Base-by-base conservation (phyloP, 2,329 filamentous ascomycete species). In the Cytospora schulzeri region DNA sequence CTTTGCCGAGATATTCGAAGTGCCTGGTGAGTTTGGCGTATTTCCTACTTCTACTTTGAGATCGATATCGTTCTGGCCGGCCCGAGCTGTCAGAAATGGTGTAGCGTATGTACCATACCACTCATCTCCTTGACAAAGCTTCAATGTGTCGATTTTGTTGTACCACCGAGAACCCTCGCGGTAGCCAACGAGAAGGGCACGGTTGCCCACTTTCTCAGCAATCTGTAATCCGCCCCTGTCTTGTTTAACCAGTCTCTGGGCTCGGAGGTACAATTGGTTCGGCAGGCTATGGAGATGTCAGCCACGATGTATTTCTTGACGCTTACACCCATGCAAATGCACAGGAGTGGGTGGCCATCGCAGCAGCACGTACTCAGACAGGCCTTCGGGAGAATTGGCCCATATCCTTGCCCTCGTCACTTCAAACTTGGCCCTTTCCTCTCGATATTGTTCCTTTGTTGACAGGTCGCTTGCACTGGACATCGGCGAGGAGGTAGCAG, bases 71-170 rank as follows among this genome's bases (percentile, higher is more conserved):
- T 45, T n/a, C 14, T 31, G 28, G 7, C 54, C 24, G 22, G 33
- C 28, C 22, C 7, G 24, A 17, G 62, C 62, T 19, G 45, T 60
- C 28, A 64, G 33, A 28, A 60, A 64, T 2, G 62, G 62, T 2
- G 24, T 19, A 11, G 57, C 54, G 19, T 53, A 41, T 7, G 57
- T 56, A 19, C 57, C 62, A 41, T 64, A 60, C 62, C 52, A 64
- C 19, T 50, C 48, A 31, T 19, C 17, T 2, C 62, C 62, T 14
- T 35, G 24, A 26, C 62, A 64, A 19, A 64, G 62, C 45, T 52
- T 56, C 19, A 60, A 4, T 24, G 8, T 17, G 31, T 31, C 33
- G 38, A 56, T n/a, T 22, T 52, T 60, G 31, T 38, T 60, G 11
- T 35, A 51, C 31, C 54, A 24, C 4, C 26, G 52, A 14, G 35